Evolutionary conservation across 345 rosid genomes (phyloP), one percentile per base, ranked within the genome.

Genomic region (Nephelium lappaceum): DNA sequence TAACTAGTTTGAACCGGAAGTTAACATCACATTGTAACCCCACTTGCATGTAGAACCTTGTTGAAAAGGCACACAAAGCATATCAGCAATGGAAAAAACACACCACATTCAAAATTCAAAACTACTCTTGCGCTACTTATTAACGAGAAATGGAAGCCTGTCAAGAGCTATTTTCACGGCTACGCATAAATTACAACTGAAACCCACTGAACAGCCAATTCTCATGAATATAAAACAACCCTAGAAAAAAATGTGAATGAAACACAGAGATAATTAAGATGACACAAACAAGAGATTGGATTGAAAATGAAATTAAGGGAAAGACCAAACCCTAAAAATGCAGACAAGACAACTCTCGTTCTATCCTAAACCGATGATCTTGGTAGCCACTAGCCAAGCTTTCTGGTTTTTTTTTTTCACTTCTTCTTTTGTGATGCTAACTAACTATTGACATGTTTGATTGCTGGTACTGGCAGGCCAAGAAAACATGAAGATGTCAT

Each of bases 361-460:
- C 15, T 8, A 38, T 39, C 11, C 58, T 27, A 53, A 42, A 71
- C 74, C 49, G 15, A 71, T 11, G 53, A 12, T 57, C 12, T 55
- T 36, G 65, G 55, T 24, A 41, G 7, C 36, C 3, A 2, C 36
- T 31, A 4, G 38, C 38, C 11, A 6, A 12, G 25, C 66, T n/a
- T 21, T 38, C 18, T 41, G 55, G 43, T 23, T 6, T 25, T 31
- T 36, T 31, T 31, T 38, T 6, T 4, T 6, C 2, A 0, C 31
- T 4, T 31, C 2, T n/a, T 2, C 36, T 18, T 27, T 7, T 41
- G 24, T 19, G 25, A 16, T 6, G n/a, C 14, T 27, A 58, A 31
- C 36, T 31, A 31, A 42, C 79, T 80, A 11, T 79, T 85, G 55
- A 88, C 79, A 5, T 88, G 86, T 76, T 86, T 85, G 31, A 81